Percentiles rank a stretch among this genome's conserved stretches.
Conservation (phyloP, 2,329 filamentous ascomycete species). For the Cytospora schulzeri region DNA sequence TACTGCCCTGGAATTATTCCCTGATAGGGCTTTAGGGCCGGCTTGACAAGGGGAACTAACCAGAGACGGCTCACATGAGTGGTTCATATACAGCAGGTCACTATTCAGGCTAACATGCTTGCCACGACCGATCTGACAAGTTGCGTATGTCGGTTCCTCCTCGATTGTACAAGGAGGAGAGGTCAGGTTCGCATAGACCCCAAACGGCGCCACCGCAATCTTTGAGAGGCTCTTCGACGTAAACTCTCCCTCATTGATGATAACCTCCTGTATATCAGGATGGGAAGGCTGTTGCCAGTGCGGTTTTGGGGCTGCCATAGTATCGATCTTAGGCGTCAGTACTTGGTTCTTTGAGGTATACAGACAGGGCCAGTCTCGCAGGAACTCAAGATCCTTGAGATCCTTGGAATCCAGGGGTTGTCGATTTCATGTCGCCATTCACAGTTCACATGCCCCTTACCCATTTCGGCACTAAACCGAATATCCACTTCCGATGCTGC, state of each 20-base stretch:
- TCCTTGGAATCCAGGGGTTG: neutral
- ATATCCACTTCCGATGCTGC: neutral
- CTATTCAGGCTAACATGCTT: constrained; percentile 65
- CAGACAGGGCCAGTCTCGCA: neutral
- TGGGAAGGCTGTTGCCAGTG: constrained; percentile 65
- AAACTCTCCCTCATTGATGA: constrained; percentile 56
- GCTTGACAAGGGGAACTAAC: constrained; percentile 43
- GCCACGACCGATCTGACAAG: constrained; percentile 60
- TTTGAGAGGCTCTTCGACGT: constrained; percentile 62
- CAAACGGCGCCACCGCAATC: constrained; percentile 60
- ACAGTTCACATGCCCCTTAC: neutral
- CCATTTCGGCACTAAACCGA: neutral
- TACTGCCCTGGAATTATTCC: neutral
- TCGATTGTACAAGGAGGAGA: constrained; percentile 65
- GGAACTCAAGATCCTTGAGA: neutral
- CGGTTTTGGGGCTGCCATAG: constrained; percentile 59
- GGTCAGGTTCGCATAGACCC: constrained; percentile 65
- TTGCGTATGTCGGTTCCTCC: constrained; percentile 61
- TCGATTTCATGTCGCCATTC: neutral
- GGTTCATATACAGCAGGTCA: constrained; percentile 68
- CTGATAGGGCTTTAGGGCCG: neutral
- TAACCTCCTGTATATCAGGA: constrained; percentile 58
- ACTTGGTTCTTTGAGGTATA: neutral
- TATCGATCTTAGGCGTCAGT: constrained; percentile 11
- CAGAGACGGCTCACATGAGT: constrained; percentile 67